phyloP scores from a whole-genome alignment of 305 asterid species.

The Solanum chacoense region DNA sequence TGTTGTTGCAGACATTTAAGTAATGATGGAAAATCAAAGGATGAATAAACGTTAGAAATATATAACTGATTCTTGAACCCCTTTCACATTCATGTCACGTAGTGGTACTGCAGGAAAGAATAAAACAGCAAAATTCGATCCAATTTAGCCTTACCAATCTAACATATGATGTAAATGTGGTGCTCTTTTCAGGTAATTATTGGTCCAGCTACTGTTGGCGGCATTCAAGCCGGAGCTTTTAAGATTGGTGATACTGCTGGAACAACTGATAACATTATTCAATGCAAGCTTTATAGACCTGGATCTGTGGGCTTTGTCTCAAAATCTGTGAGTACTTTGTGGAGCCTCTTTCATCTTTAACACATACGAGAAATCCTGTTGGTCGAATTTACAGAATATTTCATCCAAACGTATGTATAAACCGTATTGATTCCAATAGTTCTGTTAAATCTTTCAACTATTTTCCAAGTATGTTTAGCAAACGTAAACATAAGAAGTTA shows the following conservation, averaged over 20 bases:
- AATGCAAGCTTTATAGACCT: constrained; percentile 88
- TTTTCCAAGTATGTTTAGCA: neutral
- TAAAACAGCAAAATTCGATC: neutral
- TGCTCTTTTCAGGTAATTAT: constrained; percentile 56
- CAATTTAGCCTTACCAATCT: neutral
- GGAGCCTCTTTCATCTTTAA: neutral
- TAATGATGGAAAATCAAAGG: neutral
- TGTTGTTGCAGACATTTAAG: neutral
- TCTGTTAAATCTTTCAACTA: neutral
- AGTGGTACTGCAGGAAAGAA: neutral
- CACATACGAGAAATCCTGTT: neutral
- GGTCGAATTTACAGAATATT: neutral
- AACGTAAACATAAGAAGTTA: neutral
- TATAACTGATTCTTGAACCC: neutral
- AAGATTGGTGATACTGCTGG: constrained; percentile 98
- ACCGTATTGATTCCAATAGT: neutral
- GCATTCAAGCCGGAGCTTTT: constrained; percentile 96
- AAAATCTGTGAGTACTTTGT: constrained; percentile 25
- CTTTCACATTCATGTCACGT: neutral
- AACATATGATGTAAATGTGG: neutral
- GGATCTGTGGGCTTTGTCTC: constrained; percentile 28
- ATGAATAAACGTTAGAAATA: neutral
- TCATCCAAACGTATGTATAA: neutral
- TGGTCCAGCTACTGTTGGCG: constrained; percentile 98
- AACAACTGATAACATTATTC: constrained; percentile 80